Percentiles rank a stretch among this genome's conserved stretches.
Conservation (phyloP, 305 asterid species). For the Solanum aculeatissimum region DNA sequence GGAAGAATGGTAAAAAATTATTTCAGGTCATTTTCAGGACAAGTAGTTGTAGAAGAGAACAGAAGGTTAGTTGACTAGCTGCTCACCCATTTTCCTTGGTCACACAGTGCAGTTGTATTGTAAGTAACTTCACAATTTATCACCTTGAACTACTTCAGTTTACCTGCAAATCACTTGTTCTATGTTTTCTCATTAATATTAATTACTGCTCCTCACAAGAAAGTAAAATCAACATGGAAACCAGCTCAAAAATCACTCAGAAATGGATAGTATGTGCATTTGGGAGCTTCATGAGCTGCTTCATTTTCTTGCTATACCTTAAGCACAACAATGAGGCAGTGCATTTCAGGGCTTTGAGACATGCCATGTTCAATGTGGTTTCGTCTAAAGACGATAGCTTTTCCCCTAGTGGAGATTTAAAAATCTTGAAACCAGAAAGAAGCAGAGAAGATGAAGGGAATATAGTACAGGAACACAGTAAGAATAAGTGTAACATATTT, state of each 20-base stretch:
- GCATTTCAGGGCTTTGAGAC: background rate
- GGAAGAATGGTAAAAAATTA: background rate
- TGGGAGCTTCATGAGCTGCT: conserved; percentile 1
- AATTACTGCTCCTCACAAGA: background rate
- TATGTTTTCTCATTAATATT: background rate
- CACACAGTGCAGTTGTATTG: background rate
- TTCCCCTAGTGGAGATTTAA: background rate
- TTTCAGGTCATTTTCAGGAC: background rate
- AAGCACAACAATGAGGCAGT: background rate
- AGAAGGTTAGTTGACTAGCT: background rate
- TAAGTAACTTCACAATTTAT: background rate
- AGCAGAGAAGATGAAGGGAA: background rate
- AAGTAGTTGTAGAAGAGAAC: background rate
- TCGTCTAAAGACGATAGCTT: background rate
- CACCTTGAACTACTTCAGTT: background rate
- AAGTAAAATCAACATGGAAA: background rate
- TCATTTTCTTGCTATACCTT: background rate
- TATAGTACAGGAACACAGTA: background rate
- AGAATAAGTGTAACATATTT: conserved; percentile 1
- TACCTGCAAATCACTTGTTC: background rate
- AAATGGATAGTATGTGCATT: background rate
- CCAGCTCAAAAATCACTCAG: background rate
- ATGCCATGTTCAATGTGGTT: background rate
- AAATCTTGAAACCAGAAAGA: background rate
- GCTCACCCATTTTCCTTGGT: background rate